Evolutionary conservation across 176 grass and related monocot species (phyloP).

Genomic region (Zea luxurians): DNA sequence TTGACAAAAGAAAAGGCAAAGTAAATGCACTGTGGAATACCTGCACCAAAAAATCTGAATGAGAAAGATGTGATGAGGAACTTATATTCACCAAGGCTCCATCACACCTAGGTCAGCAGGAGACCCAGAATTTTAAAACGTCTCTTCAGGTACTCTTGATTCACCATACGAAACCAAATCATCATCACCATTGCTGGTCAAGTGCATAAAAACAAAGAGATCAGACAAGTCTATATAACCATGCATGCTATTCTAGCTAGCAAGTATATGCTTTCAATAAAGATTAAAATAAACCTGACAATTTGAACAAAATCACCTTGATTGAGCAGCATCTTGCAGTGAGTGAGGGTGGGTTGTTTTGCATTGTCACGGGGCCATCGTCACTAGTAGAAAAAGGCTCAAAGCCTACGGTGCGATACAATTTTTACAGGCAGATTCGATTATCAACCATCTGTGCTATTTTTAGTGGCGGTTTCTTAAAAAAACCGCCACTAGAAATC

Average conservation of each 20-base stretch:
- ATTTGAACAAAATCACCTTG: slow-evolving; percentile 48
- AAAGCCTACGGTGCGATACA: too few relatives aligned
- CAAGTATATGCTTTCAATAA: neutral
- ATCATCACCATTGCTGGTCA: slow-evolving; percentile 35
- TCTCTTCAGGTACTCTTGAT: slow-evolving; percentile 16
- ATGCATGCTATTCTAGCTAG: neutral
- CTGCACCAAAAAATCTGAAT: neutral
- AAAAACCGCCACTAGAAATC: too few relatives aligned
- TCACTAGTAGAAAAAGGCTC: too few relatives aligned
- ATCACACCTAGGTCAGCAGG: too few relatives aligned
- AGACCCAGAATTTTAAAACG: neutral
- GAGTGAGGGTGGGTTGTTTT: slow-evolving; percentile 66
- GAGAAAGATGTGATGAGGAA: neutral
- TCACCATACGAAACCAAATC: slow-evolving; percentile 38
- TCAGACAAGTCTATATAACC: slow-evolving; percentile 5
- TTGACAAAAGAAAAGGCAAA: too few relatives aligned
- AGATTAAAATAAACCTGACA: neutral
- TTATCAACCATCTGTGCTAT: too few relatives aligned
- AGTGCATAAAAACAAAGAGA: slow-evolving; percentile 18
- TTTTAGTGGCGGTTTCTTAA: too few relatives aligned
- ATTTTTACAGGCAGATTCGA: too few relatives aligned
- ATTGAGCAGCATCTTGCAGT: slow-evolving; percentile 53
- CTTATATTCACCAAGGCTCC: neutral
- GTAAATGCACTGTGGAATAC: too few relatives aligned
- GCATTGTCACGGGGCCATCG: slow-evolving; percentile 98